These are phyloP conservation scores for Neurospora hispaniola DNA, from an alignment of 495 filamentous ascomycete genomes.

Conservation along the genomic window DNA sequence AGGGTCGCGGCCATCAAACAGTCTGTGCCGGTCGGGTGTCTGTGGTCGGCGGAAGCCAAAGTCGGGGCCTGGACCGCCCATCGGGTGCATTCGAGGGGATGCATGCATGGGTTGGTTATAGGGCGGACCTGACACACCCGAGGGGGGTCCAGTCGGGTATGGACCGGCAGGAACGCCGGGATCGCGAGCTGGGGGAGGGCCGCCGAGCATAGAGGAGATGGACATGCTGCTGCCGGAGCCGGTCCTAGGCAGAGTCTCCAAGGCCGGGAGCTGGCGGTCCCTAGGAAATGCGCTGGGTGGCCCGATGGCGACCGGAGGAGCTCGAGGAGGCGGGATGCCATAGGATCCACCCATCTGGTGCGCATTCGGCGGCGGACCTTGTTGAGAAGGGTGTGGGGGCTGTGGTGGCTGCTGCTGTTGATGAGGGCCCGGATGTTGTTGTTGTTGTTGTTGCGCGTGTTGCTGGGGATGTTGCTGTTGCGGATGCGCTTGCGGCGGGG, in stretches of 20 bases:
- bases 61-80: conserved; percentile 28
- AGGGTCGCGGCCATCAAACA: conserved; percentile 30
- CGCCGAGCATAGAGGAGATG: conserved; percentile 84
- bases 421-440: conserved; percentile 20
- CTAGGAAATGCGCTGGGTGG: conserved; percentile 39
- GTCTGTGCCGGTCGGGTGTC: conserved; percentile 56
- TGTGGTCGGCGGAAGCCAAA: conserved; percentile 59
- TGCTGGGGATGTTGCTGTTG: conserved; percentile 9
- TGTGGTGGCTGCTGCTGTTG: conserved; percentile 15
- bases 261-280: conserved; percentile 43
- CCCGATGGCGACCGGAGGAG: conserved; percentile 42
- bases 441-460: conserved; percentile 12
- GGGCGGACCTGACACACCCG: conserved; percentile 35
- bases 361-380: conserved; percentile 13
- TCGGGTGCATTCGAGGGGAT: conserved; percentile 39
- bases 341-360: conserved; percentile 36
- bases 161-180: conserved; percentile 33
- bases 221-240: conserved; percentile 74
- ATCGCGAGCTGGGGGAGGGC: conserved; percentile 46
- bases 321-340: conserved; percentile 34
- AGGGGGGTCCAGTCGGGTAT: conserved; percentile 44
- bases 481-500: background rate
- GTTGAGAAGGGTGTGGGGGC: conserved; percentile 4
- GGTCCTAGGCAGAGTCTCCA: conserved; percentile 37
- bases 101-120: conserved; percentile 38